Evolutionary conservation across 2,329 filamentous ascomycete species (phyloP), one percentile per base, ranked within the genome.

Genomic region (Coniosporium tulheliwenetii): DNA sequence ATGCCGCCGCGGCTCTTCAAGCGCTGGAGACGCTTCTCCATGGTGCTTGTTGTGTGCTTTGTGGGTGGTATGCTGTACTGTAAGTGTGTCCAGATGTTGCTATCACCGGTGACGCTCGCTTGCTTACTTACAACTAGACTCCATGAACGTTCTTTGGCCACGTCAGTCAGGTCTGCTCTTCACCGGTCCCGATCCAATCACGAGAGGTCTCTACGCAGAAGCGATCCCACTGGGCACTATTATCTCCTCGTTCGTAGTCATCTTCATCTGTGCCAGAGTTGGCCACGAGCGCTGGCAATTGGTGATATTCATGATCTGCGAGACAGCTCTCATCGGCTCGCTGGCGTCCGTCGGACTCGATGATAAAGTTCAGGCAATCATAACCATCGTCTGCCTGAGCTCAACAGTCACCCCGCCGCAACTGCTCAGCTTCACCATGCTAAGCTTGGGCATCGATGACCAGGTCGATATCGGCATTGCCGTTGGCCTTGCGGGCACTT

Each of bases 281-380:
- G 52, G 55, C 31, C 53, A 61, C 37, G 57, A 63, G 33, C 52
- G 56, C 15, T 59, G 55, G 57, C 59, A 63, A 45, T 49, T 63
- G 4, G 47, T 60, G 7, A 45, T 35, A n/a, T 54, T 57, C 44
- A 57, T 55, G 5, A 45, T 53, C 4, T 41, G 50, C 0, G 55
- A 62, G 43, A 63, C 60, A 1, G 56, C 55, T 2, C 48, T 60
- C 8, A 57, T 62, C 36, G 60, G 56, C 5, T 55, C 53, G 8
- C 51, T 63, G 43, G 48, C 59, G 1, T 55, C 54, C 2, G 52
- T 60, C 10, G 53, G 53, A 2, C 43, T 56, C 9, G 43, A 52
- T 13, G 52, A 57, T 44, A 52, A 57, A 39, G 51, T 48, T 1
- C 54, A 60, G 40, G 57, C 59, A 12, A 61, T 63, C 37, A 47